Percentiles rank a stretch among this genome's conserved stretches.
phyloP scores from a whole-genome alignment of 495 filamentous ascomycete genomes.

The Penicillium longicatenatum region DNA sequence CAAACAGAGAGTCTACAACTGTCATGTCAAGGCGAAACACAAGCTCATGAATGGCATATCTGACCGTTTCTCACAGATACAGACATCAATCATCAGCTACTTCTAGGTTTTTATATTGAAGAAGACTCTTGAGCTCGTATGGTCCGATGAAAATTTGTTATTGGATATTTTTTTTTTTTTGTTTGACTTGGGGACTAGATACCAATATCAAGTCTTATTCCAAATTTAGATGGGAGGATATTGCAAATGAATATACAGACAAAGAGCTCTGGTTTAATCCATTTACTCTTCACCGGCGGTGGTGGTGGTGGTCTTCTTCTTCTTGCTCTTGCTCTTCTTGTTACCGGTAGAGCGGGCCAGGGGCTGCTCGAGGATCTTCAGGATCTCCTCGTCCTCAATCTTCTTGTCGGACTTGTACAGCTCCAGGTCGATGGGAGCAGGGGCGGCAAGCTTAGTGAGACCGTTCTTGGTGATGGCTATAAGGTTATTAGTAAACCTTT shows the following conservation, averaged over 20 bases:
- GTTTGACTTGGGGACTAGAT: conserved; percentile 5
- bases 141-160: conserved; percentile 17
- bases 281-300: conserved; percentile 65
- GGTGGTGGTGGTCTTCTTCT: conserved; percentile 83
- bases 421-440: conserved; percentile 68
- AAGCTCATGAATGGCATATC: background rate
- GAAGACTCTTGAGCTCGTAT: conserved; percentile 11
- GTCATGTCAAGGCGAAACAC: background rate
- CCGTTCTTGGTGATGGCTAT: conserved; percentile 97
- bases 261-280: conserved; percentile 12
- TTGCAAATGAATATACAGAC: conserved; percentile 16
- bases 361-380: conserved; percentile 88
- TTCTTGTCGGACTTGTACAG: conserved; percentile 95
- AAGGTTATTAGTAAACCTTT: conserved; percentile 14
- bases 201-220: conserved; percentile 12
- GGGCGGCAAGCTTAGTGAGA: conserved; percentile 76
- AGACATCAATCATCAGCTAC: conserved; percentile 3
- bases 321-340: conserved; percentile 79
- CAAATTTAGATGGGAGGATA: conserved; percentile 18
- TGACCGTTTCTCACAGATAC: background rate
- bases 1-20: background rate
- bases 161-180: conserved; percentile 36
- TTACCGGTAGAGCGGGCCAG: conserved; percentile 71
- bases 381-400: conserved; percentile 92
- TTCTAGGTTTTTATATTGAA: background rate